These are phyloP conservation scores for Cutaneotrichosporon sp. DNA, from an alignment of 1,284 basidiomycete species.

Conservation along the genomic window DNA sequence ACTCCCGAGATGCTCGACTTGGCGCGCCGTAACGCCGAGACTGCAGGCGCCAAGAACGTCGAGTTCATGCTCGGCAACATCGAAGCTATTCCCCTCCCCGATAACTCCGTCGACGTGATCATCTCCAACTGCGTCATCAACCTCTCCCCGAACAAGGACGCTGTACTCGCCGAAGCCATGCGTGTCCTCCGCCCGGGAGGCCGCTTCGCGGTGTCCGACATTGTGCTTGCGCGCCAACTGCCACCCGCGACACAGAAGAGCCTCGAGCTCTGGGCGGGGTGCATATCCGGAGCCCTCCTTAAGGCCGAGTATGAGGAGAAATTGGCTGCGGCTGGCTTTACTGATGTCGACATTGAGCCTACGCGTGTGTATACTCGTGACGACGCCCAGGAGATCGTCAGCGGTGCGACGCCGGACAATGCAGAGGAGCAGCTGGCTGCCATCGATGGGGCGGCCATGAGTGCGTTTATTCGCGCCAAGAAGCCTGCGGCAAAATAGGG, in stretches of 20 bases:
- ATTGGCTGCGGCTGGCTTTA: slow-evolving; percentile 15
- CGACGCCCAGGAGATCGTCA: slow-evolving; percentile 16
- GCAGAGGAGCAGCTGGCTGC: slow-evolving; percentile 3
- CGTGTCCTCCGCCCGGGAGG: slow-evolving; percentile 97
- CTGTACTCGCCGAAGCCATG: slow-evolving; percentile 72
- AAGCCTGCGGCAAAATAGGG: no score
- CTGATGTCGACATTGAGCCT: slow-evolving; percentile 10
- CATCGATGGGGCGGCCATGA: neutral
- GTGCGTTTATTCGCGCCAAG: neutral
- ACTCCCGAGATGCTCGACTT: slow-evolving; percentile 38
- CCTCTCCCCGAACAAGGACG: slow-evolving; percentile 51
- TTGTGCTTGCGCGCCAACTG: slow-evolving; percentile 15
- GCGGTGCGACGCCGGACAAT: slow-evolving; percentile 3
- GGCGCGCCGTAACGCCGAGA: slow-evolving; percentile 50
- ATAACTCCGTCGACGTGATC: slow-evolving; percentile 54
- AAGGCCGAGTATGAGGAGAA: slow-evolving; percentile 14
- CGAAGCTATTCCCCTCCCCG: slow-evolving; percentile 52
- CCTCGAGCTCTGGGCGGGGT: slow-evolving; percentile 22
- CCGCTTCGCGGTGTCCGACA: slow-evolving; percentile 69
- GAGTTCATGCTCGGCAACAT: slow-evolving; percentile 52
- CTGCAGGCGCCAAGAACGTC: slow-evolving; percentile 49
- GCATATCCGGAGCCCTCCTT: slow-evolving; percentile 18
- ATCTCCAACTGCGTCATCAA: slow-evolving; percentile 59
- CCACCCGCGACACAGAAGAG: slow-evolving; percentile 1
- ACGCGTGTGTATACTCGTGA: slow-evolving; percentile 17